Conservation (phyloP, 2,329 filamentous ascomycete genomes). For the Fusarium protoensiforme region DNA sequence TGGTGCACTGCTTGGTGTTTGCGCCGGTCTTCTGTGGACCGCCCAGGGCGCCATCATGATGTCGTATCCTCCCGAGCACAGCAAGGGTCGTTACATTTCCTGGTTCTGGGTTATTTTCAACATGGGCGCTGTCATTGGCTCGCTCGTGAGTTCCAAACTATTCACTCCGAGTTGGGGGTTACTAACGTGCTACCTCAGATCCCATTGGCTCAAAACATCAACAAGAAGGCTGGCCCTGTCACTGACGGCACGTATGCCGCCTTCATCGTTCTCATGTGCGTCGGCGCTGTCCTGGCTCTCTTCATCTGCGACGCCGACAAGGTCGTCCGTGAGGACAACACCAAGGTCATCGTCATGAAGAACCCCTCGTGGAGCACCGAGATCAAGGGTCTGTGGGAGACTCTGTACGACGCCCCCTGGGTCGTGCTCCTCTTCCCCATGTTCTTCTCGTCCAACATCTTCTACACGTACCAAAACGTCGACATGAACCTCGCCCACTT, state of each 20-base stretch:
- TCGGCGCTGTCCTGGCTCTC: constrained; percentile 59
- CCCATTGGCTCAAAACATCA: constrained; percentile 78
- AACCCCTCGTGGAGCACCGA: constrained; percentile 50
- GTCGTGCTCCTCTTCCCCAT: constrained; percentile 58
- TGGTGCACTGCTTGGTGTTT: constrained; percentile 80
- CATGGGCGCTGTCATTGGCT: constrained; percentile 87
- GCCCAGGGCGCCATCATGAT: constrained; percentile 91
- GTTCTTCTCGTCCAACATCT: constrained; percentile 66
- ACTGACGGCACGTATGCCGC: constrained; percentile 62
- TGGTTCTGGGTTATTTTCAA: constrained; percentile 98
- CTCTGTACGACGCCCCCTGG: constrained; percentile 49
- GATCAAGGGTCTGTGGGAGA: constrained; percentile 55
- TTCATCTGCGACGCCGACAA: constrained; percentile 60
- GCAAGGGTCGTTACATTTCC: constrained; percentile 89
- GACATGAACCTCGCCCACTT: constrained; percentile 65
- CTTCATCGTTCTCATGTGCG: constrained; percentile 59
- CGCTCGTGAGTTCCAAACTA: constrained; percentile 57
- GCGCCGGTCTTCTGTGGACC: constrained; percentile 83
- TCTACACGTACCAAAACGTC: constrained; percentile 68
- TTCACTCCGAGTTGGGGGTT: background rate
- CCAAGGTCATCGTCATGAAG: constrained; percentile 48
- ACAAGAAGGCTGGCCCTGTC: constrained; percentile 62
- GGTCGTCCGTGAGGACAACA: constrained; percentile 53
- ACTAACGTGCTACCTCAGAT: constrained; percentile 54
- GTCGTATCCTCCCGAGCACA: constrained; percentile 83